These are phyloP conservation scores for Tolypocladium tropicale DNA, from an alignment of 2,329 filamentous ascomycete species.

Conservation along the genomic window DNA sequence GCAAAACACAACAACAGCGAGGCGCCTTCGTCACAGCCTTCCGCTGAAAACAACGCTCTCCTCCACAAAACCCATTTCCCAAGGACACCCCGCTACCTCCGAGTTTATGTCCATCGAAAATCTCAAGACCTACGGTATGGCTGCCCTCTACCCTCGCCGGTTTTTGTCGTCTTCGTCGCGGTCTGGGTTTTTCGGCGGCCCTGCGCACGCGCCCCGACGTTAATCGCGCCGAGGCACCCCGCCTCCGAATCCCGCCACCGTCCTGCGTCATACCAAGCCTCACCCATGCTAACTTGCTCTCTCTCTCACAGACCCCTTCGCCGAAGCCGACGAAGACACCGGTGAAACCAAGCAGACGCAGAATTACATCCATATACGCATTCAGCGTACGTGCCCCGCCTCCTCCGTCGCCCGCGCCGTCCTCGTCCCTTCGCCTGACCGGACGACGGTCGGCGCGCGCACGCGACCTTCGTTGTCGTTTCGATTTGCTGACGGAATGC, in stretches of 20 bases:
- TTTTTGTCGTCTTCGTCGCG: not conserved
- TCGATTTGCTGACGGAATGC: slow-evolving; percentile 26
- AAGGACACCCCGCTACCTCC: slow-evolving; percentile 51
- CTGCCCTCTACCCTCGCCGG: not conserved
- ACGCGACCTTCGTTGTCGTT: not conserved
- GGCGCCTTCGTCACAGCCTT: slow-evolving; percentile 30
- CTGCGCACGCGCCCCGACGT: not conserved
- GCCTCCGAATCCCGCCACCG: not conserved
- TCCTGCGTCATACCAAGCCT: not conserved
- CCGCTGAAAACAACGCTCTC: slow-evolving; percentile 32
- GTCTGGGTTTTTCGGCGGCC: not conserved
- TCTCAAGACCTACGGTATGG: slow-evolving; percentile 87
- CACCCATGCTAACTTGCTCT: slow-evolving; percentile 13
- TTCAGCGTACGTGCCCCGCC: slow-evolving; percentile 68
- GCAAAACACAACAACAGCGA: slow-evolving; percentile 29
- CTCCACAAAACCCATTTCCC: slow-evolving; percentile 42
- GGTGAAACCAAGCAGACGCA: slow-evolving; percentile 91
- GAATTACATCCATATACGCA: slow-evolving; percentile 99
- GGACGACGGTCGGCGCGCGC: not conserved
- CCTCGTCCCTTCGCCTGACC: slow-evolving; percentile 3
- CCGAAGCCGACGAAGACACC: slow-evolving; percentile 99
- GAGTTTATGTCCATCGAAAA: slow-evolving; percentile 99
- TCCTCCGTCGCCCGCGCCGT: not conserved
- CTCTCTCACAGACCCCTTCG: slow-evolving; percentile 80
- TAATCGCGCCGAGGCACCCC: slow-evolving; percentile 1